These are phyloP conservation scores for Pseudoturritis turrita DNA, from an alignment of 345 rosid species.

Conservation along the genomic window DNA sequence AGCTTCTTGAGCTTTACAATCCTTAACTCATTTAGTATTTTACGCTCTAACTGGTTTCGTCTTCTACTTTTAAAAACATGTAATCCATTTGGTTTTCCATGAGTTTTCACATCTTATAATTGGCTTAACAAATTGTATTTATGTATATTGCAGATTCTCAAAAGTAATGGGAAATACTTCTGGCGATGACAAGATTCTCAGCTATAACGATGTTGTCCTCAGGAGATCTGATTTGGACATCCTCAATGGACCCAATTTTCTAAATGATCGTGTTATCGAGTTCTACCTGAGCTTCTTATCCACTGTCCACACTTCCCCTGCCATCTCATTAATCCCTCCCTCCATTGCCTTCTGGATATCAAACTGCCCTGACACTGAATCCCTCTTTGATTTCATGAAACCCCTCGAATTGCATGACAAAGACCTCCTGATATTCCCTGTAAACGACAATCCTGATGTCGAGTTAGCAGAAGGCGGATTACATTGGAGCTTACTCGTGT, in stretches of 20 bases:
- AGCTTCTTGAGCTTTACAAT: neutral
- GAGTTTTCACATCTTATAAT: neutral
- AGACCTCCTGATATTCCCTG: slow-evolving; percentile 62
- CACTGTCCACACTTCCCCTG: slow-evolving; percentile 38
- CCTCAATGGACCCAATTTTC: slow-evolving; percentile 45
- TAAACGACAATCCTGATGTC: slow-evolving; percentile 62
- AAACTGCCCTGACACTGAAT: slow-evolving; percentile 50
- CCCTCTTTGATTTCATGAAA: slow-evolving; percentile 52
- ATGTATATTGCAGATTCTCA: neutral
- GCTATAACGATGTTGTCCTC: slow-evolving; percentile 77
- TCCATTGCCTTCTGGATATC: slow-evolving; percentile 81
- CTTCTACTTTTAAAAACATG: neutral
- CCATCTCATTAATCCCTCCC: slow-evolving; percentile 64
- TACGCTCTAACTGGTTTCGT: neutral
- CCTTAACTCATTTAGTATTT: neutral
- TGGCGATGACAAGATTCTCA: slow-evolving; percentile 69
- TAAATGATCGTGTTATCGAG: slow-evolving; percentile 79
- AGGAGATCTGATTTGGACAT: slow-evolving; percentile 72
- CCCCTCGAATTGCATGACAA: slow-evolving; percentile 49
- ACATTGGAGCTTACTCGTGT: slow-evolving; percentile 85
- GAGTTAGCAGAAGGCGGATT: slow-evolving; percentile 69
- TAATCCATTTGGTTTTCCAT: neutral
- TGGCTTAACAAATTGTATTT: neutral
- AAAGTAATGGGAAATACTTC: slow-evolving; percentile 48
- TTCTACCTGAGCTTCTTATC: slow-evolving; percentile 75